These are phyloP conservation scores for Pseudogymnoascus sp. DNA, from an alignment of 2,329 filamentous ascomycete genomes.

Conservation along the genomic window DNA sequence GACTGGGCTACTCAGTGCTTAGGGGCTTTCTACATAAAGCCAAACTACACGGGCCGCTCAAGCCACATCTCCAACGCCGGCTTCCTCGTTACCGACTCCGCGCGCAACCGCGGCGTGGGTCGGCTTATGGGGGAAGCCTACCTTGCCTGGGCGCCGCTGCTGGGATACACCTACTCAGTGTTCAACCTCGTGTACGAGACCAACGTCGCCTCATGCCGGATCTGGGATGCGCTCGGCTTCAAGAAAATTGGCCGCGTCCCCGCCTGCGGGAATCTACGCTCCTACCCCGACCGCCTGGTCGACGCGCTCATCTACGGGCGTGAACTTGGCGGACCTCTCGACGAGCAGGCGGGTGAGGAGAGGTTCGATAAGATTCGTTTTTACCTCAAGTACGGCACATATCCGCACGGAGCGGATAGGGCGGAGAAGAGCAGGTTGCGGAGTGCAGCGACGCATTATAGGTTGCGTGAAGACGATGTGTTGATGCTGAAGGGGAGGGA, in stretches of 20 bases:
- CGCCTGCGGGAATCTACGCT: slow-evolving; percentile 44
- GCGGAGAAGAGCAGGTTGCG: slow-evolving; percentile 92
- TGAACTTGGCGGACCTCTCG: slow-evolving; percentile 50
- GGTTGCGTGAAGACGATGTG: slow-evolving; percentile 64
- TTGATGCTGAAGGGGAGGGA: slow-evolving; percentile 98
- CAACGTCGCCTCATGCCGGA: slow-evolving; percentile 61
- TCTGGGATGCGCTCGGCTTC: slow-evolving; percentile 68
- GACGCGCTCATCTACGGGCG: slow-evolving; percentile 57
- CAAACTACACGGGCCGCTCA: slow-evolving; percentile 65
- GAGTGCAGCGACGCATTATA: slow-evolving; percentile 92
- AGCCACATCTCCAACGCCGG: slow-evolving; percentile 65
- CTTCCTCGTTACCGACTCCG: slow-evolving; percentile 47
- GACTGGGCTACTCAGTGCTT: slow-evolving; percentile 61
- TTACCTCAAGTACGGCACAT: slow-evolving; percentile 90
- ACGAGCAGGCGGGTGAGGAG: slow-evolving; percentile 85
- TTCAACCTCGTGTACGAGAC: slow-evolving; percentile 72
- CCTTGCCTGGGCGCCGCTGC: slow-evolving; percentile 47
- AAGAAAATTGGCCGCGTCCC: slow-evolving; percentile 62
- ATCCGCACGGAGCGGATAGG: slow-evolving; percentile 85
- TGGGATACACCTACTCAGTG: slow-evolving; percentile 64
- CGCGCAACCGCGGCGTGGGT: slow-evolving; percentile 47
- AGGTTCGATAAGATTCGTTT: slow-evolving; percentile 98
- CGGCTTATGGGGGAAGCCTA: slow-evolving; percentile 49
- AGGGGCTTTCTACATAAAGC: slow-evolving; percentile 66
- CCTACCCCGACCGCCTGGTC: slow-evolving; percentile 42